Conservation (phyloP, 2,329 filamentous ascomycete species). For the Colletotrichum gloeosporioides region DNA sequence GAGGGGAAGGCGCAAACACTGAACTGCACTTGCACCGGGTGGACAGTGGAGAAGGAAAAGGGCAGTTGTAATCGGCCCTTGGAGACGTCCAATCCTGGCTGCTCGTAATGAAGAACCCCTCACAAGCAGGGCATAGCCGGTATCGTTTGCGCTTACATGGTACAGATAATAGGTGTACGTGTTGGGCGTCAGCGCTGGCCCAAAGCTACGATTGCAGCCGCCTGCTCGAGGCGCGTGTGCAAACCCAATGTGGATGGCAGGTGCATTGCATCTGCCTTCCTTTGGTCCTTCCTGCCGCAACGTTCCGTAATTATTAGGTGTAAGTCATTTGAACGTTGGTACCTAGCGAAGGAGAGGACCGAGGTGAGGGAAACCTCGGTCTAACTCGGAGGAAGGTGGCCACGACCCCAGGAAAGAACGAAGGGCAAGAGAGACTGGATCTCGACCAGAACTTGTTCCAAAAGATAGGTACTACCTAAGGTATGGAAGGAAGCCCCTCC, state of each 20-base stretch:
- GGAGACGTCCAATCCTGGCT: neutral
- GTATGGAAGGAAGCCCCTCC: neutral
- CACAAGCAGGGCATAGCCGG: neutral
- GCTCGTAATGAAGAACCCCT: neutral
- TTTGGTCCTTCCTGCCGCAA: neutral
- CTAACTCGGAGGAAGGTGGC: neutral
- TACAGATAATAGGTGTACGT: neutral
- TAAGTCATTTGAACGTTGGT: neutral
- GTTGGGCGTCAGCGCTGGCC: neutral
- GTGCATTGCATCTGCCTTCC: neutral
- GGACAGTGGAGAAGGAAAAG: neutral
- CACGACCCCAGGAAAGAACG: neutral
- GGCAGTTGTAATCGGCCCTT: neutral
- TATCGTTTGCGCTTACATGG: neutral
- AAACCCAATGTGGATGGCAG: neutral
- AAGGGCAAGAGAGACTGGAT: neutral
- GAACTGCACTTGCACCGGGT: neutral
- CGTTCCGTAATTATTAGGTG: neutral
- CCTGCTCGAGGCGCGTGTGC: neutral
- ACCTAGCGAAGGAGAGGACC: neutral
- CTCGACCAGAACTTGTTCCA: neutral
- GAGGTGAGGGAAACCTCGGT: neutral
- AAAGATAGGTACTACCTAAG: neutral
- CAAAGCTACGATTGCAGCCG: neutral
- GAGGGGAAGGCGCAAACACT: neutral